phyloP scores from a whole-genome alignment of 768 basidiomycete species.

The Ephemerocybe angulata region DNA sequence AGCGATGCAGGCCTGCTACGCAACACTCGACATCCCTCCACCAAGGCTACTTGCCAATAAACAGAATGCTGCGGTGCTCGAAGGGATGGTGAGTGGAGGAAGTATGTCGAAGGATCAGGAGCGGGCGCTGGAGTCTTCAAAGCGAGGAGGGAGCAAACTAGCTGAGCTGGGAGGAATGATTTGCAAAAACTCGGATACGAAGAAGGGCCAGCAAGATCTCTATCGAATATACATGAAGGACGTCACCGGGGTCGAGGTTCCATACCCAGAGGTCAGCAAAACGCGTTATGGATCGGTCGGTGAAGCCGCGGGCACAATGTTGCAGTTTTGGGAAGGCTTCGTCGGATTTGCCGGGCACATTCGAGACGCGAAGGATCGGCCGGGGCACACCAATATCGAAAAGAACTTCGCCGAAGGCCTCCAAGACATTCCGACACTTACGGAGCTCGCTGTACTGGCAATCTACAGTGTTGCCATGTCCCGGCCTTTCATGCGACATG shows the following conservation, averaged over 20 bases:
- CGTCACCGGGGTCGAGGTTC: conserved; percentile 10
- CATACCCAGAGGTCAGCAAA: conserved; percentile 28
- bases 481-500: conserved; percentile 25
- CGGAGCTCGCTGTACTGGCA: conserved; percentile 25
- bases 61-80: conserved; percentile 22
- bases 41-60: conserved; percentile 29
- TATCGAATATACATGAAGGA: conserved; percentile 16
- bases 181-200: conserved; percentile 30
- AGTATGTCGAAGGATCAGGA: background rate
- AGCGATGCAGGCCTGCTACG: conserved; percentile 28
- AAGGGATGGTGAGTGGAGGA: conserved; percentile 3
- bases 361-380: conserved; percentile 23
- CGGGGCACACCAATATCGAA: conserved; percentile 21
- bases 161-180: conserved; percentile 15
- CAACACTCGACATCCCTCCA: conserved; percentile 8
- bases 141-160: conserved; percentile 16
- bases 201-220: conserved; percentile 26
- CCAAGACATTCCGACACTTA: conserved; percentile 20
- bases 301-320: conserved; percentile 22
- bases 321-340: conserved; percentile 20
- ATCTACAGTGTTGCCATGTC: conserved; percentile 25
- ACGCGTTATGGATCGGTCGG: conserved; percentile 25
- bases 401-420: conserved; percentile 25
- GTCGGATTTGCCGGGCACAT: conserved; percentile 22
- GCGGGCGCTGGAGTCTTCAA: conserved; percentile 8